Evolutionary conservation across 1,284 basidiomycete species (phyloP), one percentile per base, ranked within the genome.

Genomic region (Fomitopsis schrenkii): DNA sequence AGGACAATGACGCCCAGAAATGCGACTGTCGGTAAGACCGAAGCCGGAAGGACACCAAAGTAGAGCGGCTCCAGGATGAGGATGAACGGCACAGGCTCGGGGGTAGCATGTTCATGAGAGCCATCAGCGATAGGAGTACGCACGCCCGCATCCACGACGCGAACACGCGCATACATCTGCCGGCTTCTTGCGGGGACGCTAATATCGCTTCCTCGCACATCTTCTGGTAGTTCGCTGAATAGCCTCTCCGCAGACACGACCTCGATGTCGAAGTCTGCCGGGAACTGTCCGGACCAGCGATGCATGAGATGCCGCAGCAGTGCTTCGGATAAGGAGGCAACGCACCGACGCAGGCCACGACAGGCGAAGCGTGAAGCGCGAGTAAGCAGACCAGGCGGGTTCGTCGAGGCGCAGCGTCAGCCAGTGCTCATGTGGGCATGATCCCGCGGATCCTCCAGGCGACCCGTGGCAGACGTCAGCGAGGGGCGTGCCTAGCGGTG

Each of bases 321-420:
- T 30, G 48, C 48, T 50, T 50, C 48, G 28, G 48, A 50, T 26
- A 62, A 9, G 19, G 44, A 22, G 15, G 38, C 30, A n/a, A 79
- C 86, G 67, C 67, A 90, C 88, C 15, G 79, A 86, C 58, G 87
- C 87, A 33, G 86, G 80, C 83, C 83, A 89, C 40, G 88, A 90
- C 17, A 87, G 62, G 41, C 87, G 76, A 36, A 89, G 72, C 1
- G 87, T 88, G 67, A 85, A 89, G 45, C 79, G 78, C 26, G 74
- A 66, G 66, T 81, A 81, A 1, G 66, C 61, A 9, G 62, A 64
- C 85, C 86, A 88, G 5, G 61, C 61, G 1, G 67, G 64, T 62
- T 75, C 70, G 66, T 83, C 81, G 17, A 87, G 70, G 69, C 85
- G 80, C 7, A 90, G 76, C 10, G 72, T 66, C 26, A 85, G 59